These are phyloP conservation scores for Diplodia mutila DNA, from an alignment of 2,329 filamentous ascomycete species.

Conservation along the genomic window DNA sequence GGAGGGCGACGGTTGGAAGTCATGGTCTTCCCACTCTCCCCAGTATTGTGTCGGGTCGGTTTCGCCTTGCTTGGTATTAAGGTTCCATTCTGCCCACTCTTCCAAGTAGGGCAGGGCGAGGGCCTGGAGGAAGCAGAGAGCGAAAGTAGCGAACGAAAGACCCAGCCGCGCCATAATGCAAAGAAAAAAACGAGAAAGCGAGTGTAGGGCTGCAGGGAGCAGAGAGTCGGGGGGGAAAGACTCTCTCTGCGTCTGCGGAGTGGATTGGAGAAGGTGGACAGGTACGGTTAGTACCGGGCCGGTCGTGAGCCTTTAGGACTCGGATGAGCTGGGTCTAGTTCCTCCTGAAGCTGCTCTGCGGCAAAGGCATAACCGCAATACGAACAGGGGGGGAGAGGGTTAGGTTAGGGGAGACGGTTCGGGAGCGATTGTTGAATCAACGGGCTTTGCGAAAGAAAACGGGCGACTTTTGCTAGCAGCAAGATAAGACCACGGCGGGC, in stretches of 20 bases:
- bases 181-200: slow-evolving; percentile 17
- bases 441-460: neutral
- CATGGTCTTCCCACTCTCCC: slow-evolving; percentile 59
- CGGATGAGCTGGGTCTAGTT: neutral
- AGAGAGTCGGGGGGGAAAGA: slow-evolving; percentile 3
- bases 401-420: neutral
- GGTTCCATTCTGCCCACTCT: slow-evolving; percentile 58
- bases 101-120: slow-evolving; percentile 50
- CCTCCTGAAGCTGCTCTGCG: slow-evolving; percentile 2
- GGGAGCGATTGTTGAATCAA: neutral
- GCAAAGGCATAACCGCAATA: slow-evolving; percentile 22
- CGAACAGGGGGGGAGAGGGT: slow-evolving; percentile 12
- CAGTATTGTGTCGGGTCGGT: slow-evolving; percentile 61
- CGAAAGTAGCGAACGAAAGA: slow-evolving; percentile 24
- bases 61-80: slow-evolving; percentile 64
- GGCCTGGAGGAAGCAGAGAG: slow-evolving; percentile 19
- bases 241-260: slow-evolving; percentile 3
- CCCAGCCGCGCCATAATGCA: slow-evolving; percentile 22
- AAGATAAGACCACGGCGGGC: slow-evolving; percentile 15
- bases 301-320: slow-evolving; percentile 9
- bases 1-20: slow-evolving; percentile 58
- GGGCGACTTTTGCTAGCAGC: neutral
- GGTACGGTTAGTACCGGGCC: slow-evolving; percentile 21
- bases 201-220: slow-evolving; percentile 24
- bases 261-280: neutral